Base-by-base conservation (phyloP, 2,329 filamentous ascomycete genomes). In the Colletotrichum sp. region DNA sequence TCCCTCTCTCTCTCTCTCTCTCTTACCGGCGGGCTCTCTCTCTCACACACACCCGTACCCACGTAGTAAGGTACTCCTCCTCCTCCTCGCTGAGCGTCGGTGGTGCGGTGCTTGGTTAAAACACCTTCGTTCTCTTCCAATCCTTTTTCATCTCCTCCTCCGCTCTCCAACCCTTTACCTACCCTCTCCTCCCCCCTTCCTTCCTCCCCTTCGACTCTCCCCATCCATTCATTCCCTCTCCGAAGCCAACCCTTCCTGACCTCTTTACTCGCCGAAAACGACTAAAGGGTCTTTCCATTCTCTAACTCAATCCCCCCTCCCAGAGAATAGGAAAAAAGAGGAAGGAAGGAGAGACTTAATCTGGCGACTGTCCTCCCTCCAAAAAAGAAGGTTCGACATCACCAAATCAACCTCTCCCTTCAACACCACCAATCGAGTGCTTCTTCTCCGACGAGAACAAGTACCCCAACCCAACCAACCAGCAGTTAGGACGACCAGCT, bases 201-300 rank as follows among this genome's bases (percentile, higher is more conserved):
- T 81, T 82, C 82, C 83, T 84, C 84, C 83, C 84, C 82, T 81
- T 72, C 73, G 69, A 68, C 81, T 82, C 81, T 83, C 82, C 82
- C 81, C 84, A 86, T 87, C 87, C 88, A 90, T 88, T 90, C 88
- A 86, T 90, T 90, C 86, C 85, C 86, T 88, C 86, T 86, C 86
- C 85, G 86, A 83, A 86, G 84, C 84, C 84, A 83, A 83, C 85
- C 87, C 85, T 86, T 89, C 88, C 86, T 85, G 84, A 84, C 84
- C 81, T 80, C 81, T 81, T 80, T 78, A 63, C 69, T 75, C 73
- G 80, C 79, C 71, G 30, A 81, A 80, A 80, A 72, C 77, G 76
- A 71, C 59, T 48, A 77, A 72, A 77, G 75, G 72, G 72, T 75
- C 73, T 73, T 77, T 75, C 66, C 68, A 70, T 79, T 79, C 79